A percentile compares a stretch with the other conserved stretches of the same genome.
Evolutionary conservation across 306 rosid genomes (phyloP).

Genomic region (Corylus americana): DNA sequence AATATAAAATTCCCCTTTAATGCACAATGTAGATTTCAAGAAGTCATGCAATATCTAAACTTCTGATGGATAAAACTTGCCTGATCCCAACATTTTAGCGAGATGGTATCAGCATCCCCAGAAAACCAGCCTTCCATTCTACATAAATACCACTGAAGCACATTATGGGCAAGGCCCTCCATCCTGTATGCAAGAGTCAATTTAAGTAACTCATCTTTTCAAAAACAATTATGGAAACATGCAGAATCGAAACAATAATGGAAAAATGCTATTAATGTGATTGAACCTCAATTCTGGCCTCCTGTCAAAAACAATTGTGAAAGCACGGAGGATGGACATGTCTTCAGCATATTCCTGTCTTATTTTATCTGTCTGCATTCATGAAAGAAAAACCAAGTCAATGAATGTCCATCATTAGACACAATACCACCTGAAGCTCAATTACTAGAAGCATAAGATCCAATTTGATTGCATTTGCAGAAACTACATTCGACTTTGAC

Average conservation of each 20-base stretch:
- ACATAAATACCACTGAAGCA: slow-evolving; percentile 96
- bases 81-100: slow-evolving; percentile 94
- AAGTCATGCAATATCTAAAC: not conserved
- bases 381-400: slow-evolving; percentile 29
- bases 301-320: slow-evolving; percentile 78
- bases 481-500: not conserved
- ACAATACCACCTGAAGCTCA: not conserved
- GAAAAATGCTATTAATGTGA: not conserved
- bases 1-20: not conserved
- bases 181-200: slow-evolving; percentile 52
- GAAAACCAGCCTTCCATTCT: slow-evolving; percentile 99
- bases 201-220: slow-evolving; percentile 15
- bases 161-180: slow-evolving; percentile 89
- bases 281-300: slow-evolving; percentile 77
- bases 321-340: slow-evolving; percentile 78
- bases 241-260: not conserved
- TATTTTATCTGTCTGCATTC: slow-evolving; percentile 65
- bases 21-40: too few relatives aligned
- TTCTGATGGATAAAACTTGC: slow-evolving; percentile 39
- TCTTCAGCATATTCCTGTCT: slow-evolving; percentile 71
- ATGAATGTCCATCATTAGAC: slow-evolving; percentile 22
- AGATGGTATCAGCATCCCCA: slow-evolving; percentile 88
- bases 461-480: slow-evolving; percentile 3
- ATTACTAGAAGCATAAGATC: slow-evolving; percentile 3
- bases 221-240: slow-evolving; percentile 8